These are phyloP conservation scores for Cucurbita ficifolia DNA, from an alignment of 306 rosid species.

Conservation along the genomic window DNA sequence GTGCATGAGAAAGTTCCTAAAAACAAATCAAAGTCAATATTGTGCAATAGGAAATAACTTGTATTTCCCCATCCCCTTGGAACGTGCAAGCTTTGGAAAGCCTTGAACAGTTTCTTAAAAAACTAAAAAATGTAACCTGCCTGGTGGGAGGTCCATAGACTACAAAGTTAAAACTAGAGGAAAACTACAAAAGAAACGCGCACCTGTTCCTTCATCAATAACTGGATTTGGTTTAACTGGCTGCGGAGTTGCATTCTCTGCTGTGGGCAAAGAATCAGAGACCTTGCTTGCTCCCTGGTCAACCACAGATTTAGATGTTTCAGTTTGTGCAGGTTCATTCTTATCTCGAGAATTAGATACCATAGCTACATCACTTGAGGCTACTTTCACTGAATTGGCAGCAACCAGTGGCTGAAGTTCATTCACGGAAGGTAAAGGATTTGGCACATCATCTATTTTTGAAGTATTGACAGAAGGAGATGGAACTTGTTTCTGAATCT, in stretches of 20 bases:
- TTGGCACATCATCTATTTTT: conserved; percentile 19
- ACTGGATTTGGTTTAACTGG: conserved; percentile 25
- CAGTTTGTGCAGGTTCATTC: conserved; percentile 13
- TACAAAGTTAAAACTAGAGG: background rate
- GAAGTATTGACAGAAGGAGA: conserved; percentile 24
- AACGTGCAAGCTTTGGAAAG: background rate
- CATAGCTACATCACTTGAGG: conserved; percentile 32
- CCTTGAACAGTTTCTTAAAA: background rate
- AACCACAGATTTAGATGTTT: conserved; percentile 3
- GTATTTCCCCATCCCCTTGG: background rate
- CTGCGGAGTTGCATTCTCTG: conserved; percentile 21
- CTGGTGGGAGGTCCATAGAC: background rate
- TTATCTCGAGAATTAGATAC: conserved; percentile 26
- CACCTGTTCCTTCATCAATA: conserved; percentile 27
- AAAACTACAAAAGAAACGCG: background rate
- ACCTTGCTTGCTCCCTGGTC: background rate
- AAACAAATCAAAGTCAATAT: background rate
- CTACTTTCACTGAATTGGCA: conserved; percentile 20
- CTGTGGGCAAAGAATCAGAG: conserved; percentile 18
- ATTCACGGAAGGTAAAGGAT: conserved; percentile 15
- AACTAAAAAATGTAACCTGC: background rate
- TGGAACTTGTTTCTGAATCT: conserved; percentile 21
- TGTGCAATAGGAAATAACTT: background rate
- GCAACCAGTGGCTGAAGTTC: conserved; percentile 10
- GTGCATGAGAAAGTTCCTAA: background rate